These are phyloP conservation scores for Aschersonia sp. DNA, from an alignment of 2,329 filamentous ascomycete genomes.

Conservation along the genomic window DNA sequence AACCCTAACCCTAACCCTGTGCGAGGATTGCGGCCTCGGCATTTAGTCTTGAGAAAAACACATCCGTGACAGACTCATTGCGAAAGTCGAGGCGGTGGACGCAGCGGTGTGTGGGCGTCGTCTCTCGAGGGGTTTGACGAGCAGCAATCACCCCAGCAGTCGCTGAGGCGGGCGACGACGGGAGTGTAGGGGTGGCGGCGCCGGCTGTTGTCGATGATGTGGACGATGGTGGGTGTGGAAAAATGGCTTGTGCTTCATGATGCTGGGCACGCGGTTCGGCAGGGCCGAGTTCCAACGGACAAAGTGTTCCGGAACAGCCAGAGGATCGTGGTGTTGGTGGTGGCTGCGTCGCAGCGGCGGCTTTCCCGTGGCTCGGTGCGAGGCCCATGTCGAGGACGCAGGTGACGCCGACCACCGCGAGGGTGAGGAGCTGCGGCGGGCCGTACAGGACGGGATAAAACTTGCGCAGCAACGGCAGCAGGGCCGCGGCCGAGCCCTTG, in stretches of 20 bases:
- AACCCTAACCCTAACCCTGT: too few species aligned
- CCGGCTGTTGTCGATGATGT: slow-evolving; percentile 14
- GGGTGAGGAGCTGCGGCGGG: not conserved
- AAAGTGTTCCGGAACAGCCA: not conserved
- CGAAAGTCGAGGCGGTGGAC: not conserved
- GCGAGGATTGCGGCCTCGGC: not conserved
- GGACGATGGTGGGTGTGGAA: slow-evolving; percentile 15
- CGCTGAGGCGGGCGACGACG: not conserved
- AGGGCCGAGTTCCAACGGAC: not conserved
- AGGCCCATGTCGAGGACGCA: slow-evolving; percentile 5
- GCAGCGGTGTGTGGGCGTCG: not conserved
- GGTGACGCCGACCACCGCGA: slow-evolving; percentile 9
- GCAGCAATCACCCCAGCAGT: not conserved
- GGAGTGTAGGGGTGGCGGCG: not conserved
- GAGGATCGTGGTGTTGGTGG: not conserved
- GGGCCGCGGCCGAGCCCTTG: not conserved
- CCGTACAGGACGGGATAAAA: slow-evolving; percentile 8
- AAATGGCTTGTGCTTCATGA: slow-evolving; percentile 15
- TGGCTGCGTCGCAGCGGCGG: not conserved
- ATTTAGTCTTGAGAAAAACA: not conserved
- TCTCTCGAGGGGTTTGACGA: not conserved
- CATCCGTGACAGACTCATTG: not conserved
- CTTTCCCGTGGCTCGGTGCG: not conserved
- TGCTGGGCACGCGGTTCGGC: slow-evolving; percentile 11
- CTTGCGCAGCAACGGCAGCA: not conserved